These are phyloP conservation scores for Hirschfeldia incana DNA, from an alignment of 345 rosid species.

Conservation along the genomic window DNA sequence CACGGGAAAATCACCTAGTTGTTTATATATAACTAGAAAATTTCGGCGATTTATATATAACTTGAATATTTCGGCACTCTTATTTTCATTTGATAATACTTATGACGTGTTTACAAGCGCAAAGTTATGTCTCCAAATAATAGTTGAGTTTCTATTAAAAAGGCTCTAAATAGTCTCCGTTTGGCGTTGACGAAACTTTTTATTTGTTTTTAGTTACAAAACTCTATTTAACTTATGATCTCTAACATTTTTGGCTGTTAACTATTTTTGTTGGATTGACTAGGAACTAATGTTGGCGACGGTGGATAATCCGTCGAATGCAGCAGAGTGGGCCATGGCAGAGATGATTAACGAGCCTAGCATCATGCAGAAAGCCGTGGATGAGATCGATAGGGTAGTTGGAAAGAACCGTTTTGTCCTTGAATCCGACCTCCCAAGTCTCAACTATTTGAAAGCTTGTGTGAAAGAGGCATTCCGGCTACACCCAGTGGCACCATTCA, in stretches of 20 bases:
- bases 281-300: constrained; percentile 57
- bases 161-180: background rate
- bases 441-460: constrained; percentile 55
- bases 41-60: background rate
- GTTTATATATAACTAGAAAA: too few relatives aligned
- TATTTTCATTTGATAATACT: background rate
- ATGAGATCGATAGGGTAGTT: constrained; percentile 25
- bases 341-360: constrained; percentile 56
- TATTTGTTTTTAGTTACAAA: background rate
- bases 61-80: too few relatives aligned
- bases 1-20: too few relatives aligned
- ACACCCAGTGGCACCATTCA: constrained; percentile 39
- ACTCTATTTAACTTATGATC: background rate
- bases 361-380: constrained; percentile 41
- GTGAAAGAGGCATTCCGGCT: constrained; percentile 42
- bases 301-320: constrained; percentile 62
- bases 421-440: constrained; percentile 47
- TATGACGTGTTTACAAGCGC: background rate
- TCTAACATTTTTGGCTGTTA: background rate
- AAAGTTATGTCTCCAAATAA: too few relatives aligned
- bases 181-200: background rate
- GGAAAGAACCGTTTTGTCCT: constrained; percentile 52
- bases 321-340: constrained; percentile 53
- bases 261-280: background rate
- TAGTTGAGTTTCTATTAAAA: too few relatives aligned